phyloP scores from a whole-genome alignment of 1,139 yeast species.

The Torulaspora globosa region DNA sequence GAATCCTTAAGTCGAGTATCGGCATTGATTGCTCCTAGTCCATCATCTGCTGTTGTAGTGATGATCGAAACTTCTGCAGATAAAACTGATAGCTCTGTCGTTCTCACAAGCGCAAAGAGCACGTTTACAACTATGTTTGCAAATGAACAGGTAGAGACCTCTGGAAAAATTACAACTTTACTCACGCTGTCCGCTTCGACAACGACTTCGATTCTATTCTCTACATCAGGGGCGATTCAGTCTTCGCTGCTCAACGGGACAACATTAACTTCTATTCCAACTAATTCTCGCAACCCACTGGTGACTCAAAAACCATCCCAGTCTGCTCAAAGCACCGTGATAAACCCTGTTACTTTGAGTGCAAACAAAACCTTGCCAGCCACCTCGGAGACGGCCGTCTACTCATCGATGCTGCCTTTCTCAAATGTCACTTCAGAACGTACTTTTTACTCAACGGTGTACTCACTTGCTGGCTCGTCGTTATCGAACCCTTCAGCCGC shows the following conservation, averaged over 20 bases:
- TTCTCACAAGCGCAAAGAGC: neutral
- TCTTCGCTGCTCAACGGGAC: conserved; percentile 17
- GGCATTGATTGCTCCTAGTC: conserved; percentile 2
- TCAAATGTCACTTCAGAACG: neutral
- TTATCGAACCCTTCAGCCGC: neutral
- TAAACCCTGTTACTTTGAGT: conserved; percentile 27
- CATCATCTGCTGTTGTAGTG: neutral
- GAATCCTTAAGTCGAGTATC: neutral
- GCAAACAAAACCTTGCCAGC: conserved; percentile 18
- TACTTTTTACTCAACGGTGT: neutral
- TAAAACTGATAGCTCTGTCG: neutral
- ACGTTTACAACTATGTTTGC: neutral
- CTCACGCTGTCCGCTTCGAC: conserved; percentile 23
- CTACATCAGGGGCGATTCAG: conserved; percentile 20
- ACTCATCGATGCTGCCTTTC: neutral
- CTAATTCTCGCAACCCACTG: conserved; percentile 26
- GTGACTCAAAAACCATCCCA: conserved; percentile 25
- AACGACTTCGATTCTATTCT: conserved; percentile 25
- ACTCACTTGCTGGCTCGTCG: neutral
- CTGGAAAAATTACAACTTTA: conserved; percentile 13
- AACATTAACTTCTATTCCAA: conserved; percentile 18
- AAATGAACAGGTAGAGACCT: neutral
- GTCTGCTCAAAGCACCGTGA: conserved; percentile 22
- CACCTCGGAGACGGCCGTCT: neutral
- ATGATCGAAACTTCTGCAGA: neutral